Base-by-base conservation (phyloP, 2,329 filamentous ascomycete species). In the Coniella lustricola region DNA sequence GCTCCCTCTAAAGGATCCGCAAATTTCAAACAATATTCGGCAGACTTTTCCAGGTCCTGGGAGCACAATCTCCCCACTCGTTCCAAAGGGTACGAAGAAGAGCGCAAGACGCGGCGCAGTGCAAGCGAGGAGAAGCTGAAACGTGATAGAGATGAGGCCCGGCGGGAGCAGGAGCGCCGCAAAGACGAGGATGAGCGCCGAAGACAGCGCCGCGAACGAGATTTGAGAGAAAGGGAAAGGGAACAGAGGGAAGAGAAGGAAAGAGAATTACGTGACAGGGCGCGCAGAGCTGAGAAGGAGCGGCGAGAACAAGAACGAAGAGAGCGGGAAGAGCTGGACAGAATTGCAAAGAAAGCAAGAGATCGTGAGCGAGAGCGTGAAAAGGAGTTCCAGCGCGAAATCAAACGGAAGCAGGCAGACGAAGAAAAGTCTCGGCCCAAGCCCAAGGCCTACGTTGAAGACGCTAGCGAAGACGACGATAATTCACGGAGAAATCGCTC, bases 41-140 rank as follows among this genome's bases (percentile, higher is more conserved):
- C 38, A 20, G 41, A 66, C 47, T 58, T 63, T 50, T 55, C 65
- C 1, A 62, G 69, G 16, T 74, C 74, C 8, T 77, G 67, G 53
- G 76, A 79, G 14, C 73, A 77, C 20, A 69, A 75, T 3, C 58
- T 73, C 5, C 58, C 62, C 13, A 57, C 58, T 14, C 60, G 66
- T 17, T 60, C 63, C 14, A 64, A 65, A 29, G 59, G 48, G 12
- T 55, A 65, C 9, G 74, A 79, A 20, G 64, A 71, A 7, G 57
- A 60, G 13, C 63, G 62, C 14, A 58, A 64, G 10, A 64, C 72
- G 5, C 69, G 73, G 41, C 74, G 75, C 16, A 63, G 74, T 4
- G 59, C 71, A 2, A 74, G 71, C 48, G 76, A 76, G 47, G 64
- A 65, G 36, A 59, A 60, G 44, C 39, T 56, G 2, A 54, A 57